A percentile compares a stretch with the other conserved stretches of the same genome.
Evolutionary conservation across 805 yeast genomes (phyloP).

Genomic region (Kluyveromyces lactis): DNA sequence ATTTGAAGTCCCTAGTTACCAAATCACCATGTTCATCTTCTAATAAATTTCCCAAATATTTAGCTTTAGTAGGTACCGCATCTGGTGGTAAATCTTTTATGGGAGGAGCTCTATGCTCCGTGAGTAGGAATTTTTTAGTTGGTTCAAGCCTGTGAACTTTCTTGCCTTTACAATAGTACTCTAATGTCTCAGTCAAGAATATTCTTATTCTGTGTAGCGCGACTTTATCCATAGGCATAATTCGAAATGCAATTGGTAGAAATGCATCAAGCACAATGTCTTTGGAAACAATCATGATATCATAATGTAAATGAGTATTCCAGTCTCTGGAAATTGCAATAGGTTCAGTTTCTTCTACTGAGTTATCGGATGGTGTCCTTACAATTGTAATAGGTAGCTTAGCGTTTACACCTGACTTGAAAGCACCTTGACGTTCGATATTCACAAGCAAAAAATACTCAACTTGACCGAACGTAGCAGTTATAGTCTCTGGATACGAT

Average conservation of each 20-base stretch:
- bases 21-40: slow-evolving; percentile 45
- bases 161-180: slow-evolving; percentile 78
- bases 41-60: slow-evolving; percentile 34
- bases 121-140: slow-evolving; percentile 62
- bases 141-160: slow-evolving; percentile 93
- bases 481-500: slow-evolving; percentile 70
- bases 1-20: slow-evolving; percentile 72
- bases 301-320: slow-evolving; percentile 89
- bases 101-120: slow-evolving; percentile 71
- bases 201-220: slow-evolving; percentile 79
- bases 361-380: slow-evolving; percentile 68
- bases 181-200: slow-evolving; percentile 80
- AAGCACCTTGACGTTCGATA: slow-evolving; percentile 74
- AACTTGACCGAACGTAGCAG: slow-evolving; percentile 76
- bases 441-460: slow-evolving; percentile 59
- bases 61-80: slow-evolving; percentile 29
- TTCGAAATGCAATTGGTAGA: slow-evolving; percentile 74
- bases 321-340: slow-evolving; percentile 84
- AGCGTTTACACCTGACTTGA: slow-evolving; percentile 67
- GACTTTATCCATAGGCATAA: slow-evolving; percentile 80
- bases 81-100: slow-evolving; percentile 26
- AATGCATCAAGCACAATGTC: slow-evolving; percentile 76
- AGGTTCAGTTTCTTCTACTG: slow-evolving; percentile 87
- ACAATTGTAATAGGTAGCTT: slow-evolving; percentile 56
- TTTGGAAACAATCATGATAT: slow-evolving; percentile 84